Evolutionary conservation across 805 yeast genomes (phyloP).

Genomic region (Torulaspora delbrueckii): DNA sequence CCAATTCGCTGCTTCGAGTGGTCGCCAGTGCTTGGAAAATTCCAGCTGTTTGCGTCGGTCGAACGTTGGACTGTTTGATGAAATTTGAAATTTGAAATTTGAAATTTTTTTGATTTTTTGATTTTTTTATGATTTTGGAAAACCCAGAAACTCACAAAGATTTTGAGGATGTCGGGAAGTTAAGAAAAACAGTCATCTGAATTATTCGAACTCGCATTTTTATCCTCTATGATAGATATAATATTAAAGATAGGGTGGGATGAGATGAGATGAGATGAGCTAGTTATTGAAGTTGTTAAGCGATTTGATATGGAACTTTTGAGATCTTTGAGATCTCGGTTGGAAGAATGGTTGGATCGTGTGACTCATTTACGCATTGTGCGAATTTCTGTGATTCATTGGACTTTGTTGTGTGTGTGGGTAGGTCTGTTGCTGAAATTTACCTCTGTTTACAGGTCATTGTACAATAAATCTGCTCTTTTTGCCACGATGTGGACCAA

Average conservation of each 20-base stretch:
- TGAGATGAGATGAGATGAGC: background rate
- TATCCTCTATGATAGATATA: background rate
- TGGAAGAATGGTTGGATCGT: slow-evolving; percentile 1
- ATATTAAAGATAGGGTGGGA: too few relatives aligned
- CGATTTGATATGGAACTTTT: background rate
- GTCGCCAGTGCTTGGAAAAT: background rate
- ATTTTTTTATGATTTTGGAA: background rate
- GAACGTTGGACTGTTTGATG: background rate
- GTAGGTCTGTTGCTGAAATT: slow-evolving; percentile 47
- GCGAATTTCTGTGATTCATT: slow-evolving; percentile 54
- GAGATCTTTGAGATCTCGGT: background rate
- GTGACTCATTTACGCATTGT: slow-evolving; percentile 26
- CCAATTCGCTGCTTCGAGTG: background rate
- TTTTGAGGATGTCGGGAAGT: background rate
- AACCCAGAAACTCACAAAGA: background rate
- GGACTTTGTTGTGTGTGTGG: slow-evolving; percentile 46
- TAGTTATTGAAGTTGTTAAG: background rate
- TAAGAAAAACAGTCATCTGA: background rate
- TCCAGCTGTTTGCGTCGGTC: background rate
- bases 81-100: background rate
- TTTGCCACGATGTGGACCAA: slow-evolving; percentile 80
- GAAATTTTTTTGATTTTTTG: background rate
- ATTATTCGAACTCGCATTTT: background rate
- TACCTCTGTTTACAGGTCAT: slow-evolving; percentile 51
- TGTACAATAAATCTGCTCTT: slow-evolving; percentile 61